These are phyloP conservation scores for Penicillium olsonii DNA, from an alignment of 2,329 filamentous ascomycete species.

Conservation along the genomic window DNA sequence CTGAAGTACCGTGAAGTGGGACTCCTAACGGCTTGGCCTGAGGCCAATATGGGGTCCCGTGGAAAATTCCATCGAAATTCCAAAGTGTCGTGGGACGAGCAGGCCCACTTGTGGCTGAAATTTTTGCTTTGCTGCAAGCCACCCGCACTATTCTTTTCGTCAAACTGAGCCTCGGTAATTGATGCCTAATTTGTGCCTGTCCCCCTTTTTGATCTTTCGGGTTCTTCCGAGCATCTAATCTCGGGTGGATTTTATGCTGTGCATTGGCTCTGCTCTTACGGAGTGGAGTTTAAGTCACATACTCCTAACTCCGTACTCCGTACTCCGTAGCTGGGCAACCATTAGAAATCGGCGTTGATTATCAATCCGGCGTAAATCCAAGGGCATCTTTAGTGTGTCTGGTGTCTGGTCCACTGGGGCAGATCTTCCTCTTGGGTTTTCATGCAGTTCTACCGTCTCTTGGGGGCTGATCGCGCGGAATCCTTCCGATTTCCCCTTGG, in stretches of 20 bases:
- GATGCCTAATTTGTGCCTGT: background rate
- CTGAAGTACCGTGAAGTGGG: constrained; percentile 1
- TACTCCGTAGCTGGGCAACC: too few species aligned
- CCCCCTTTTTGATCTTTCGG: background rate
- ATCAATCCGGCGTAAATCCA: too few species aligned
- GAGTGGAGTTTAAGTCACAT: too few species aligned
- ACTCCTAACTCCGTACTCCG: too few species aligned
- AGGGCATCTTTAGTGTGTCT: too few species aligned
- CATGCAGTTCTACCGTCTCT: too few species aligned
- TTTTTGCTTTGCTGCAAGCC: background rate
- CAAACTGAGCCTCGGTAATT: background rate
- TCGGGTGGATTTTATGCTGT: background rate
- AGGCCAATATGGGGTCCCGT: background rate
- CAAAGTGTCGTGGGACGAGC: background rate
- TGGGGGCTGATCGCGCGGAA: too few species aligned
- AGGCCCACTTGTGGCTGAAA: background rate
- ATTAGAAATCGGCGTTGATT: too few species aligned
- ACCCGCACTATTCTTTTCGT: background rate
- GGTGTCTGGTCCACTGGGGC: too few species aligned
- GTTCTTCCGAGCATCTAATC: background rate
- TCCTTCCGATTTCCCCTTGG: background rate
- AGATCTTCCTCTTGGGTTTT: too few species aligned
- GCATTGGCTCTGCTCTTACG: background rate
- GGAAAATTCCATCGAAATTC: constrained; percentile 4
- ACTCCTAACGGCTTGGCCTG: background rate